These are phyloP conservation scores for Fusarium ambrosium DNA, from an alignment of 2,329 filamentous ascomycete genomes.

Conservation along the genomic window DNA sequence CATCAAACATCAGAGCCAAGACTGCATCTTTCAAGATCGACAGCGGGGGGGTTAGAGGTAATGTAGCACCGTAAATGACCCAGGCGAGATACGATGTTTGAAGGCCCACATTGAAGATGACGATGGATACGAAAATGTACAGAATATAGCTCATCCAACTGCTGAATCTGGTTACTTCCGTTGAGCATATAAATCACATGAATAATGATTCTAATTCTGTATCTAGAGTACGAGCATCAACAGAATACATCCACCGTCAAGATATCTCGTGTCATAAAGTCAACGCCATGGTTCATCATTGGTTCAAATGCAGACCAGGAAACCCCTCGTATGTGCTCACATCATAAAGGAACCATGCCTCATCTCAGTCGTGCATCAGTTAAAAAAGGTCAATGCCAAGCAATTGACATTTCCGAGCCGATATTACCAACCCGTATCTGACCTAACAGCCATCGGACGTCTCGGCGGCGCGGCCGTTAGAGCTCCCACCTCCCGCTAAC, in stretches of 20 bases:
- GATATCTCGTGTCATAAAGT: background rate
- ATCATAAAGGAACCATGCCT: background rate
- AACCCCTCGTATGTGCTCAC: background rate
- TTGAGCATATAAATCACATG: background rate
- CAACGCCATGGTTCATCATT: background rate
- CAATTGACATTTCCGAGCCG: background rate
- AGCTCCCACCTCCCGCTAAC: conserved; percentile 21
- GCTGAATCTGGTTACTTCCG: background rate
- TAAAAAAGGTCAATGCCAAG: background rate
- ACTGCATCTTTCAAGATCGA: background rate
- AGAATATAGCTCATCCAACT: background rate
- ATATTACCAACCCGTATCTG: conserved; percentile 7
- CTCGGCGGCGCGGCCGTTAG: conserved; percentile 25
- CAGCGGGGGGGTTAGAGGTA: background rate
- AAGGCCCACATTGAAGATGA: conserved; percentile 4
- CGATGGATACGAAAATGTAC: background rate
- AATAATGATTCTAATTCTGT: background rate
- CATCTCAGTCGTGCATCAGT: background rate
- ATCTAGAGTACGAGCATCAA: background rate
- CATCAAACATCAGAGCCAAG: background rate
- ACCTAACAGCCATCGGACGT: conserved; percentile 10
- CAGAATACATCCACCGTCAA: background rate
- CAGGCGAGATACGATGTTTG: background rate
- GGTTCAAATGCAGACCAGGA: background rate
- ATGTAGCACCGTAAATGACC: conserved; percentile 7